Base-by-base conservation (phyloP, 1,284 basidiomycete genomes). In the Heterobasidion parviporum region DNA sequence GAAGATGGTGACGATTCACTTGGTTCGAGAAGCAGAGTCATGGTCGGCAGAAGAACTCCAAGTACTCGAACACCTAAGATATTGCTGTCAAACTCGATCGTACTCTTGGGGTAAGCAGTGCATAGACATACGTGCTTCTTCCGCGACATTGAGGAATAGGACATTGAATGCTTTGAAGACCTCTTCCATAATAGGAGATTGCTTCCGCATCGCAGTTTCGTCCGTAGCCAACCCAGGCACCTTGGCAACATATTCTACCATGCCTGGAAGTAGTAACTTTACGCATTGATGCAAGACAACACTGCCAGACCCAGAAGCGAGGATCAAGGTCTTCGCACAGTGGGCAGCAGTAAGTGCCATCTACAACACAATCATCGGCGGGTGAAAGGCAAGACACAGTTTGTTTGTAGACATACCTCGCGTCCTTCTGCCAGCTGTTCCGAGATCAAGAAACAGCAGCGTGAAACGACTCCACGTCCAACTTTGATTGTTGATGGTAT, bases 331-430 rank as follows among this genome's bases (percentile, higher is more conserved):
- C 62, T 89, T 89, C 0, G 89, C 81, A 65, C 95, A 97, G 63
- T 98, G 92, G 1, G 89, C 82, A 2, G 94, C 92, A 4, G 91
- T 92, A n/a, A 93, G 68, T 0, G 88, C 85, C 35, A 88, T 75
- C 82, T 87, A 64, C 33, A 70, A 61, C 60, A 67, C 58, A 56
- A 57, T 60, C 47, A 34, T 36, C 53, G 14, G 44, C 56, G 35
- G 54, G 44, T 56, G 44, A 44, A 52, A 32, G 26, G 52, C 52
- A 34, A 26, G 33, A 55, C 52, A 50, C 50, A 4, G 33, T 45
- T 45, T 38, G 49, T 63, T 76, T 61, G 26, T 26, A 4, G 26
- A 26, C 26, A 26, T 62, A 90, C 92, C 64, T 95, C 92, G 62
- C 80, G 78, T 12, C 70, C 74, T 51, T 83, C 86, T 16, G 78